Conservation (phyloP, 2,329 filamentous ascomycete genomes). For the Ramularia collo-cygni region DNA sequence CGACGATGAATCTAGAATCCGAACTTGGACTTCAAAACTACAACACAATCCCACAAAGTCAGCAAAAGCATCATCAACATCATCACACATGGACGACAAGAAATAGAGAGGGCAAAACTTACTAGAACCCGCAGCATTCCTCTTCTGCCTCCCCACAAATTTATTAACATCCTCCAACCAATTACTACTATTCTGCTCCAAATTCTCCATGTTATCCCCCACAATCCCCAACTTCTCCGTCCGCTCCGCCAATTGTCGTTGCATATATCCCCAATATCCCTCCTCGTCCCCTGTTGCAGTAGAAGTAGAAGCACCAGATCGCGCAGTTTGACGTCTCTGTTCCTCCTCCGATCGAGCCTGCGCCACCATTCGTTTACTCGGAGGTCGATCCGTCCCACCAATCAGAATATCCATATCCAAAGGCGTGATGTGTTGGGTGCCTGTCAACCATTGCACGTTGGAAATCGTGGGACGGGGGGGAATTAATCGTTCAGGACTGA, state of each 20-base stretch:
- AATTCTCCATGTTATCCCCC: constrained; percentile 74
- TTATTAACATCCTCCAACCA: constrained; percentile 88
- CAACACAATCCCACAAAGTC: background rate
- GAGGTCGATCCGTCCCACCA: constrained; percentile 78
- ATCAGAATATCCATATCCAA: constrained; percentile 86
- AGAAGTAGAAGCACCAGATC: constrained; percentile 30
- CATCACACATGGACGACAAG: background rate
- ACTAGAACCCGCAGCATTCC: constrained; percentile 66
- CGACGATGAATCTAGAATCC: constrained; percentile 16
- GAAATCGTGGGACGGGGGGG: constrained; percentile 87
- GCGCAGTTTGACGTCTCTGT: constrained; percentile 37
- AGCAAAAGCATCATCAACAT: background rate
- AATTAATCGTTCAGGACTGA: constrained; percentile 66
- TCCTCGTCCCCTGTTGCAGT: constrained; percentile 44
- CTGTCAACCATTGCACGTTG: constrained; percentile 92
- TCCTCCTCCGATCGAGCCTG: constrained; percentile 70
- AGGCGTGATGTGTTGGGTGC: constrained; percentile 83
- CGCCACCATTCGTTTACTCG: constrained; percentile 79
- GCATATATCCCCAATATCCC: constrained; percentile 70
- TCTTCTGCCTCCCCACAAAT: constrained; percentile 80
- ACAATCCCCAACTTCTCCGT: constrained; percentile 81
- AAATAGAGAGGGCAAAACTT: constrained; percentile 16
- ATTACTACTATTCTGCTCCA: constrained; percentile 72
- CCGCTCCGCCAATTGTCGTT: constrained; percentile 78
- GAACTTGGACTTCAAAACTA: constrained; percentile 27